Evolutionary conservation across 805 yeast genomes (phyloP).

Genomic region (Sugiyamaella americana): DNA sequence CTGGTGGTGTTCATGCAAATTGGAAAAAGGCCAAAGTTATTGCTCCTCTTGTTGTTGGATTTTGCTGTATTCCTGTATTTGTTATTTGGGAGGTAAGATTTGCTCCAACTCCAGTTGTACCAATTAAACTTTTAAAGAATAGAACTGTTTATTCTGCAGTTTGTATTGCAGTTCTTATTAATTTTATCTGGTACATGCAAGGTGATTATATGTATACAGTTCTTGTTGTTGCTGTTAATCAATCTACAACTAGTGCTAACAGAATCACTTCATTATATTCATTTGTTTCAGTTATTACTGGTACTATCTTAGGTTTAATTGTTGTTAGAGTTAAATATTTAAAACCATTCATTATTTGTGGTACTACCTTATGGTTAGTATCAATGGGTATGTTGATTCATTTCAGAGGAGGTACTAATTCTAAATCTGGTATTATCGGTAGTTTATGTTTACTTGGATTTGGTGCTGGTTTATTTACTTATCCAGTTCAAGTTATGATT

Average conservation of each 20-base stretch:
- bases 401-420: constrained; percentile 48
- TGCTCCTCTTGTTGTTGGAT: constrained; percentile 66
- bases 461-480: constrained; percentile 69
- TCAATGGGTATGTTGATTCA: constrained; percentile 55
- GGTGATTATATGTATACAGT: constrained; percentile 64
- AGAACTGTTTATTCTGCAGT: constrained; percentile 73
- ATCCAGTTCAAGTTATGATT: constrained; percentile 55
- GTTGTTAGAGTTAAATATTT: constrained; percentile 45
- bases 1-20: constrained; percentile 51
- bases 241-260: constrained; percentile 56
- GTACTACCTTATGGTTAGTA: constrained; percentile 51
- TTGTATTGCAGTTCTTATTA: constrained; percentile 49
- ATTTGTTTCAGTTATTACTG: constrained; percentile 57
- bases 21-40: constrained; percentile 61
- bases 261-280: constrained; percentile 58
- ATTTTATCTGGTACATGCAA: constrained; percentile 63
- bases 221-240: constrained; percentile 55
- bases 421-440: constrained; percentile 56
- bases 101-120: constrained; percentile 60
- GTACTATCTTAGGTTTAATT: constrained; percentile 52
- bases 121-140: constrained; percentile 52
- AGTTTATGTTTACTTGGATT: constrained; percentile 59
- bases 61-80: constrained; percentile 53
- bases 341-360: constrained; percentile 56
- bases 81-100: constrained; percentile 49